Evolutionary conservation across 2,329 filamentous ascomycete genomes (phyloP).

Genomic region (Diplocarpon rosae): DNA sequence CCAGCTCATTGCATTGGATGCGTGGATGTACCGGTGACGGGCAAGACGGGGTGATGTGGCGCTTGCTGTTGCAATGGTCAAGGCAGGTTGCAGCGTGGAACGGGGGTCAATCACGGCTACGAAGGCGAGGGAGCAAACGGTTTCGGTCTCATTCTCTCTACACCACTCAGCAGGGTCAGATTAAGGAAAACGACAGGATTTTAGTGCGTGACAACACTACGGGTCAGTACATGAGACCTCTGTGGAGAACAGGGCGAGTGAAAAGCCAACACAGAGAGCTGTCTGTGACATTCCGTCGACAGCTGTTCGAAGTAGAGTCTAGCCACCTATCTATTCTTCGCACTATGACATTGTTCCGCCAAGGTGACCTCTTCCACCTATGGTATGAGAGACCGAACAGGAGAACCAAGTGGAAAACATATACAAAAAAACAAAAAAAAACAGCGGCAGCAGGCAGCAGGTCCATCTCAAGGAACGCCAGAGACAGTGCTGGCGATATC

Average conservation of each 20-base stretch:
- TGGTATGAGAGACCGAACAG: neutral
- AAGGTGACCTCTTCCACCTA: neutral
- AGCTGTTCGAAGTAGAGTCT: too few species aligned
- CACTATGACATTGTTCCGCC: neutral
- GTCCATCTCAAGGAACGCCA: neutral
- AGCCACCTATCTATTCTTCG: neutral
- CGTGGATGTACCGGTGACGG: neutral
- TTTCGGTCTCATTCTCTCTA: too few species aligned
- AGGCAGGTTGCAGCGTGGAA: too few species aligned
- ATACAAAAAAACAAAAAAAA: too few species aligned
- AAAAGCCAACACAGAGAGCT: too few species aligned
- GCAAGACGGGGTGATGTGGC: neutral
- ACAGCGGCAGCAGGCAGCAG: neutral
- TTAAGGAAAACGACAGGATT: too few species aligned
- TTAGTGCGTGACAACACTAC: too few species aligned
- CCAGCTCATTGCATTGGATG: neutral
- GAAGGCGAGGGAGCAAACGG: neutral
- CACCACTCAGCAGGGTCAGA: too few species aligned
- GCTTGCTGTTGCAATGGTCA: neutral
- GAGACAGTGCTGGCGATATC: conserved; percentile 2
- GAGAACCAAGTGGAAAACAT: too few species aligned
- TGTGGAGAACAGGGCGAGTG: too few species aligned
- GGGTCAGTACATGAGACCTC: too few species aligned
- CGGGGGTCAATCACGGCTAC: neutral
- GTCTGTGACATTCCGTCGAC: too few species aligned